phyloP scores from a whole-genome alignment of 2,329 filamentous ascomycete genomes.

The Sporothrix schenckii region DNA sequence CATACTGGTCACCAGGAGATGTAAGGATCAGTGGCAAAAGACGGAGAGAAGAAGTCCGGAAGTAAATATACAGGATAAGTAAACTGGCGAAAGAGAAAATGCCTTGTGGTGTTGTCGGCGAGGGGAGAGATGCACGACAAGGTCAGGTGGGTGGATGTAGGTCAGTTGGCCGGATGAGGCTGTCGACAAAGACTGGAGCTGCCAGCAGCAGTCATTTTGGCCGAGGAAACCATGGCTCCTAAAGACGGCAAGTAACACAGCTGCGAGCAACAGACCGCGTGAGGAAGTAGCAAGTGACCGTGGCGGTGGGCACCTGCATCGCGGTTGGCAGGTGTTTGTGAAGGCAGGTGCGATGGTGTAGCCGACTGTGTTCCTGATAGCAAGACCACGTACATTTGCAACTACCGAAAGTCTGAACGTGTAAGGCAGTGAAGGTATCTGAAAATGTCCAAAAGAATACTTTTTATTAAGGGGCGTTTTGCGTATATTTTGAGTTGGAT shows the following conservation, averaged over 20 bases:
- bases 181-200: background rate
- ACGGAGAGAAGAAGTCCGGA: background rate
- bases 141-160: slow-evolving; percentile 13
- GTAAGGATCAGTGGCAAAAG: background rate
- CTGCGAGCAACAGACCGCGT: background rate
- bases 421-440: no score
- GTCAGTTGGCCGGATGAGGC: background rate
- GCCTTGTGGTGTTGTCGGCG: background rate
- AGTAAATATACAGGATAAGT: slow-evolving; percentile 14
- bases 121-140: background rate
- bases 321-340: background rate
- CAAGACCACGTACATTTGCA: background rate
- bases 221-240: background rate
- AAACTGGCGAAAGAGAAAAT: background rate
- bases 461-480: no score
- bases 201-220: background rate
- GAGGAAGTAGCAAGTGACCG: background rate
- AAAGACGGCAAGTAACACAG: background rate
- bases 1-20: background rate
- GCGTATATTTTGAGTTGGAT: no score
- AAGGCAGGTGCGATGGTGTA: background rate
- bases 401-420: no score
- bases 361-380: background rate
- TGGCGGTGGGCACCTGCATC: slow-evolving; percentile 21
- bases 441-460: no score